Percentiles rank a stretch among this genome's conserved stretches.
Conservation (phyloP, 2,329 filamentous ascomycete genomes). For the Botrytis galanthina region DNA sequence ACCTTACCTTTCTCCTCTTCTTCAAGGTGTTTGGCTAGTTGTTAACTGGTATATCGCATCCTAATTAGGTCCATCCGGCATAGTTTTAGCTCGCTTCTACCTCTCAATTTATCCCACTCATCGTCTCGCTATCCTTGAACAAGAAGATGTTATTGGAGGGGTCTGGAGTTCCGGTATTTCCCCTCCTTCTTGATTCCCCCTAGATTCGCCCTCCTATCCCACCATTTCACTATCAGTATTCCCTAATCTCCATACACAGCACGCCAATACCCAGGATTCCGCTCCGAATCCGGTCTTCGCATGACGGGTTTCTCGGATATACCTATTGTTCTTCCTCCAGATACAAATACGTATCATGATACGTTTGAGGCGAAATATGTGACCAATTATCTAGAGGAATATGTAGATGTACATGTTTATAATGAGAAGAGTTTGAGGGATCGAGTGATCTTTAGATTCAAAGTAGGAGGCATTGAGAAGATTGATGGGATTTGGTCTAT, state of each 20-base stretch:
- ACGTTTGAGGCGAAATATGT: constrained; percentile 35
- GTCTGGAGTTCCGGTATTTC: not conserved
- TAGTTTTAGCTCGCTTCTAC: not conserved
- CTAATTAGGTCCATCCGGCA: not conserved
- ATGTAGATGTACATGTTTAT: constrained; percentile 27
- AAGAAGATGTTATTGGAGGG: not conserved
- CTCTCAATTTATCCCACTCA: not conserved
- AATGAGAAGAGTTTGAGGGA: constrained; percentile 29
- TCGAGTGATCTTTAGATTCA: constrained; percentile 30
- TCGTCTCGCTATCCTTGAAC: not conserved
- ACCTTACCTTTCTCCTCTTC: not conserved
- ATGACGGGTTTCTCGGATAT: constrained; percentile 38
- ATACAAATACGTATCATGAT: constrained; percentile 32
- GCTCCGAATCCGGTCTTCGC: constrained; percentile 36
- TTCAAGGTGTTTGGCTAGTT: not conserved
- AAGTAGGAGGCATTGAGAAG: constrained; percentile 31
- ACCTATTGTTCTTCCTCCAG: constrained; percentile 33
- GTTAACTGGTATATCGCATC: not conserved
- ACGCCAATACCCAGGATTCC: constrained; percentile 35
- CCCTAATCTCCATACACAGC: constrained; percentile 21
- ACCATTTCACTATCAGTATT: too few species aligned
- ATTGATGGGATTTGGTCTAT: constrained; percentile 27
- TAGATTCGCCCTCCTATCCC: too few species aligned
- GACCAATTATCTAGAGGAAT: constrained; percentile 34
- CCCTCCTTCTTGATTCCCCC: not conserved